These are phyloP conservation scores for Colletotrichum acutatum DNA, from an alignment of 2,329 filamentous ascomycete genomes.

Conservation along the genomic window DNA sequence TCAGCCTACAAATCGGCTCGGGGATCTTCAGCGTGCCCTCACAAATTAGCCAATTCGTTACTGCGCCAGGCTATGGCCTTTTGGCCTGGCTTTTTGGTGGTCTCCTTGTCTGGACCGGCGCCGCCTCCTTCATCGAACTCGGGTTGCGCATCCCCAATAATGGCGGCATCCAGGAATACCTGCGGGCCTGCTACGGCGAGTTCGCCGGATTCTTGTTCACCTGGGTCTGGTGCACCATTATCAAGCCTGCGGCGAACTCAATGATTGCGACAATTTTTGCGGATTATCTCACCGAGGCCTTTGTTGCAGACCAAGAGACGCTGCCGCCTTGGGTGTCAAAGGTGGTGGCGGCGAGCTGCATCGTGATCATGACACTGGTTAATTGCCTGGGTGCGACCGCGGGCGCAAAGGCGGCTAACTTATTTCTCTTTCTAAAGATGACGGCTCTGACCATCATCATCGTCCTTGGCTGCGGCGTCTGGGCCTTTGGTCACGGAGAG, in stretches of 20 bases:
- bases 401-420: conserved; percentile 51
- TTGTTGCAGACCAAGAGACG: conserved; percentile 40
- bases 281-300: conserved; percentile 49
- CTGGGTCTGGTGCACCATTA: conserved; percentile 56
- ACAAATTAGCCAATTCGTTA: conserved; percentile 53
- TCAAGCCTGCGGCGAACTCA: conserved; percentile 56
- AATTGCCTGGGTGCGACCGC: conserved; percentile 55
- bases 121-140: conserved; percentile 58
- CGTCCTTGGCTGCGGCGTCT: conserved; percentile 38
- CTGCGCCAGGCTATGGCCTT: conserved; percentile 53
- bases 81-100: conserved; percentile 55
- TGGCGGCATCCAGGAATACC: conserved; percentile 58
- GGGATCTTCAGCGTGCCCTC: conserved; percentile 59
- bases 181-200: conserved; percentile 53
- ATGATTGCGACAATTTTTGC: conserved; percentile 57
- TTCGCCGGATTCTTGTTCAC: conserved; percentile 54
- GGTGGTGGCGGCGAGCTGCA: conserved; percentile 48
- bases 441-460: conserved; percentile 31
- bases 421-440: conserved; percentile 51
- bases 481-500: conserved; percentile 48
- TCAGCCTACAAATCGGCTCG: conserved; percentile 58
- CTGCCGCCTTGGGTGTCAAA: conserved; percentile 45
- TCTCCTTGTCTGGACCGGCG: conserved; percentile 58
- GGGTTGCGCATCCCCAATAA: conserved; percentile 56
- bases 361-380: conserved; percentile 51